Evolutionary conservation across 2,329 filamentous ascomycete species (phyloP).

Genomic region (Aaosphaeria pasadenensis): DNA sequence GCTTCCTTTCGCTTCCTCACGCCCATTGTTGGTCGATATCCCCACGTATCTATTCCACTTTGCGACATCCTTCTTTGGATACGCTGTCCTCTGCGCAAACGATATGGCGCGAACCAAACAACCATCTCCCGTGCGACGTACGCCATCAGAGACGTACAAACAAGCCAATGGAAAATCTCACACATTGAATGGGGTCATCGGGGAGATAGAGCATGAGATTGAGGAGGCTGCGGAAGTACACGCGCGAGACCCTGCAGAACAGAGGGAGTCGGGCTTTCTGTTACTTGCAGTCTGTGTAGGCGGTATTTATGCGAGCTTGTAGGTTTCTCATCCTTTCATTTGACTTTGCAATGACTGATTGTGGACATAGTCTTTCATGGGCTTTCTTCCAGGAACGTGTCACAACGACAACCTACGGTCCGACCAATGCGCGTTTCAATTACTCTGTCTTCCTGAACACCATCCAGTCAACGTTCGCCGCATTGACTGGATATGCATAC

Average conservation of each 20-base stretch:
- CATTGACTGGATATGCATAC: slow-evolving; percentile 77
- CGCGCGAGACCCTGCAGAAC: slow-evolving; percentile 30
- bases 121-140: slow-evolving; percentile 19
- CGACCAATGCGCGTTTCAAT: slow-evolving; percentile 67
- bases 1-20: too few relatives aligned
- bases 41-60: too few relatives aligned
- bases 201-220: slow-evolving; percentile 27
- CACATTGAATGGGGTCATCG: slow-evolving; percentile 19
- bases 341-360: not conserved
- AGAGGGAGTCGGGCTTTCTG: slow-evolving; percentile 56
- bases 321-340: slow-evolving; percentile 24
- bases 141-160: slow-evolving; percentile 21
- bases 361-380: slow-evolving; percentile 72
- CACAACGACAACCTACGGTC: slow-evolving; percentile 84
- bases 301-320: slow-evolving; percentile 98
- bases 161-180: slow-evolving; percentile 20
- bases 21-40: too few relatives aligned
- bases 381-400: slow-evolving; percentile 95
- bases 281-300: slow-evolving; percentile 85
- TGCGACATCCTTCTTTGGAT: too few relatives aligned
- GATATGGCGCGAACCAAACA: slow-evolving; percentile 30
- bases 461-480: slow-evolving; percentile 87
- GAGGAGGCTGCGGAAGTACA: slow-evolving; percentile 28
- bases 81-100: too few relatives aligned
- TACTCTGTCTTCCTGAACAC: slow-evolving; percentile 96